Evolutionary conservation across 371 early-diverging fungal genomes (phyloP).

Genomic region (Circinella umbellata): DNA sequence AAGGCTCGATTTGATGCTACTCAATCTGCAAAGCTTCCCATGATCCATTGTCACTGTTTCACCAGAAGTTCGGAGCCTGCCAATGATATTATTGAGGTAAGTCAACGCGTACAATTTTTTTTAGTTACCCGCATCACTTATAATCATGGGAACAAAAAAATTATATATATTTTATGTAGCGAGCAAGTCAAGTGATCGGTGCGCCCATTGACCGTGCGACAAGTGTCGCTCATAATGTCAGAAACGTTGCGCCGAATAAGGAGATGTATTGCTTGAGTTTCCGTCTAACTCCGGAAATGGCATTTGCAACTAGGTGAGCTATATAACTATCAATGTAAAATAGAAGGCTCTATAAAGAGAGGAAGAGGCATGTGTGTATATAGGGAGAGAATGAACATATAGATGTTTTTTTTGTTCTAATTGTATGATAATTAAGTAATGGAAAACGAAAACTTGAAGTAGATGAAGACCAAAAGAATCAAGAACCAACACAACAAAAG

Average conservation of each 20-base stretch:
- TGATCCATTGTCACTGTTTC: constrained; percentile 95
- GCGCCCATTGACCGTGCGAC: constrained; percentile 49
- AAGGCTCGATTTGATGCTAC: constrained; percentile 39
- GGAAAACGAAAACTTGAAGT: constrained; percentile 6
- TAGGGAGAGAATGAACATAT: neutral
- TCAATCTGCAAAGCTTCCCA: constrained; percentile 64
- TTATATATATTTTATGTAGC: constrained; percentile 26
- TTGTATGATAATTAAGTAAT: neutral
- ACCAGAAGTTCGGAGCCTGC: constrained; percentile 78
- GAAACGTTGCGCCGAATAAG: constrained; percentile 97
- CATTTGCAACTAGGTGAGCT: constrained; percentile 38
- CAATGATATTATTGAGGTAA: constrained; percentile 71
- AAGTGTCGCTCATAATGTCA: constrained; percentile 73
- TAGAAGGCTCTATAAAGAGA: no score
- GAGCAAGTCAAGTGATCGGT: constrained; percentile 61
- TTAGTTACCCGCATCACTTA: constrained; percentile 12
- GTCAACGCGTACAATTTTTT: neutral
- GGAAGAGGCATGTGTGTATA: neutral
- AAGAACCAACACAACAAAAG: neutral
- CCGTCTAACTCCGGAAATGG: constrained; percentile 64
- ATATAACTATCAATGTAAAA: neutral
- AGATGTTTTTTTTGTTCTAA: neutral
- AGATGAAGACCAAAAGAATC: neutral
- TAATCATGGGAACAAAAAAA: constrained; percentile 7
- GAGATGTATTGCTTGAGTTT: constrained; percentile 97